Evolutionary conservation across 805 yeast species (phyloP), one percentile per base, ranked within the genome.

Genomic region (Lachancea kluyveri): DNA sequence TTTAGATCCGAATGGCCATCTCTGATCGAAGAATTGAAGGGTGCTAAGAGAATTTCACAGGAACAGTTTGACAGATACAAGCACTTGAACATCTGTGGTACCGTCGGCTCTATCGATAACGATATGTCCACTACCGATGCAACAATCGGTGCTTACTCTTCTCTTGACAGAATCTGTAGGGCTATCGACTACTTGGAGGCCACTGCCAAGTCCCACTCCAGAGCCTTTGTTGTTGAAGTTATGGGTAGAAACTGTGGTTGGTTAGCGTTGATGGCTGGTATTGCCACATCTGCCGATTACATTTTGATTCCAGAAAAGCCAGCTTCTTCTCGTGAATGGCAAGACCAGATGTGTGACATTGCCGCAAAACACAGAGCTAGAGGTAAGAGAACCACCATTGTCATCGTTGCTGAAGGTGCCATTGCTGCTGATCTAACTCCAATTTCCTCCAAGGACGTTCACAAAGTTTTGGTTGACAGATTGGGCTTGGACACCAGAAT

Each of bases 201-300:
- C 15, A 82, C 94, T 15, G 94, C 94, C 15, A 72, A 73, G 31
- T 80, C 88, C 1, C 94, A 82, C 56, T 79, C 86, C 18, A 65
- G 94, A 53, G 92, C 90, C 4, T 82, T 82, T 50, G 84, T 82
- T 24, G 77, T 82, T 24, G 94, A 82, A 62, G 94, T 82, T 12
- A 82, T 82, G 94, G 94, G 94, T 39, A 70, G 94, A 59, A 87
- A 82, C 56, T 82, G 94, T 65, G 94, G 94, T 41, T 82, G 94
- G 94, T 67, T 82, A 41, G 90, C 83, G 1, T 62, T 82, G 40
- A 75, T 80, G 81, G 77, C 90, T 11, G 94, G 92, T 42, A 67
- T 82, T 38, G 72, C 86, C 9, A 76, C 86, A 10, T 75, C 87
- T 42, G 90, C 94, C 3, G 94, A 82, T 57, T 82, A 72, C 48